A percentile compares a stretch with the other conserved stretches of the same genome.
phyloP scores from a whole-genome alignment of 2,329 filamentous ascomycete genomes.

The Hypoxylon sp. region DNA sequence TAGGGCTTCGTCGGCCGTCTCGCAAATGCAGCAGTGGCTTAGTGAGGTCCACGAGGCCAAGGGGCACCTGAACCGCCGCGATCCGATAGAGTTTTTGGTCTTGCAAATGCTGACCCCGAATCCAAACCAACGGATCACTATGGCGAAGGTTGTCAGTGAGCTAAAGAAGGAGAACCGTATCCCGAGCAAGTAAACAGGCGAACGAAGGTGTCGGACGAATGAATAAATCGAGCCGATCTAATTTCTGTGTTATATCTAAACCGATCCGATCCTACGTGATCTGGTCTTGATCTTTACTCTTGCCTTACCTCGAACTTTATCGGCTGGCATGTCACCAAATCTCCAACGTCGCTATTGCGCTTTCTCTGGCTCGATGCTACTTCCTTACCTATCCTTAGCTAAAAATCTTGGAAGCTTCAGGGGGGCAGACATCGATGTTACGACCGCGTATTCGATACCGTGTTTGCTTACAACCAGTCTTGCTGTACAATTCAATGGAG shows the following conservation, averaged over 20 bases:
- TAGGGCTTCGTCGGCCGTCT: constrained; percentile 57
- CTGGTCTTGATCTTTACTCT: constrained; percentile 11
- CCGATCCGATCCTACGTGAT: constrained; percentile 9
- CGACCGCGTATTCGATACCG: neutral
- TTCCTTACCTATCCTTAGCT: neutral
- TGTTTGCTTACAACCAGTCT: constrained; percentile 11
- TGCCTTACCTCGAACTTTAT: constrained; percentile 27
- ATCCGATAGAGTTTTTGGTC: constrained; percentile 67
- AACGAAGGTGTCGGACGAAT: constrained; percentile 1
- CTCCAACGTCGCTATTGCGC: constrained; percentile 6
- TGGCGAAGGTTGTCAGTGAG: constrained; percentile 66
- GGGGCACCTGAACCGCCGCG: constrained; percentile 61
- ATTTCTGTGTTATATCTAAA: constrained; percentile 4
- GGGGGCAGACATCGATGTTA: constrained; percentile 4
- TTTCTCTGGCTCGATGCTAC: neutral
- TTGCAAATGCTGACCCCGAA: constrained; percentile 69
- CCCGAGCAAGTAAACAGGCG: constrained; percentile 45
- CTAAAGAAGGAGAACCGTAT: constrained; percentile 54
- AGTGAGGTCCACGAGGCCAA: constrained; percentile 66
- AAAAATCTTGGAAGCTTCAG: neutral
- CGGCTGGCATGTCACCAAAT: neutral
- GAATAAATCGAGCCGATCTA: constrained; percentile 11
- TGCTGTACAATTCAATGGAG: constrained; percentile 2
- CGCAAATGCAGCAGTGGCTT: constrained; percentile 72
- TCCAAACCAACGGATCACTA: constrained; percentile 67